Conservation (phyloP, 2,329 filamentous ascomycete genomes). For the Capronia americana region DNA sequence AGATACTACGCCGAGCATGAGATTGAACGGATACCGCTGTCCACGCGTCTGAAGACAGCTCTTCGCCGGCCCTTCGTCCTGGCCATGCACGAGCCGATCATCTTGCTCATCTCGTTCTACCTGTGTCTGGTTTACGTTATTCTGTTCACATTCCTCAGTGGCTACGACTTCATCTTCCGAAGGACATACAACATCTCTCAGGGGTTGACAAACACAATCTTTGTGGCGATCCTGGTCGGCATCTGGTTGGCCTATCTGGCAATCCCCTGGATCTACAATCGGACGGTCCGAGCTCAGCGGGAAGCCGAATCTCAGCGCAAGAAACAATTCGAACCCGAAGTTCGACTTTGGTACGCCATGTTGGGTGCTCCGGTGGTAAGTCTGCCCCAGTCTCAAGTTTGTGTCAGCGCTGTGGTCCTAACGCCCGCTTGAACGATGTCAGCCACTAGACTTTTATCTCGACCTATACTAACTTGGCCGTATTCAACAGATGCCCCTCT, state of each 20-base stretch:
- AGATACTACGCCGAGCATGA: slow-evolving; percentile 58
- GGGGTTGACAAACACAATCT: slow-evolving; percentile 56
- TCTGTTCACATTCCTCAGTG: slow-evolving; percentile 51
- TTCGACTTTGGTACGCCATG: slow-evolving; percentile 61
- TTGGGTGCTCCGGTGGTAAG: slow-evolving; percentile 51
- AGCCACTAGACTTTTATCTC: no score
- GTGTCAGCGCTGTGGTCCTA: no score
- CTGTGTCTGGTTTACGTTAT: slow-evolving; percentile 44
- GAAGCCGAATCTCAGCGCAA: slow-evolving; percentile 50
- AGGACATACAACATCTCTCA: slow-evolving; percentile 56
- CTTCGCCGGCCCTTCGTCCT: slow-evolving; percentile 57
- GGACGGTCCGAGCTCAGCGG: slow-evolving; percentile 52
- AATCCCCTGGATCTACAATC: slow-evolving; percentile 55
- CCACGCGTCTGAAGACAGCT: slow-evolving; percentile 49
- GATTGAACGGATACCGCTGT: slow-evolving; percentile 50
- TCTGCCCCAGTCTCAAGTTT: neutral
- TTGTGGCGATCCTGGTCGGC: slow-evolving; percentile 55
- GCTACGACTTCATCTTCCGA: slow-evolving; percentile 58
- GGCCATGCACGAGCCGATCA: slow-evolving; percentile 52
- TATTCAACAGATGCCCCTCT: slow-evolving; percentile 53
- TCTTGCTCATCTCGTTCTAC: slow-evolving; percentile 42
- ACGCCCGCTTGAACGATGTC: no score
- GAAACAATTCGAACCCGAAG: slow-evolving; percentile 56
- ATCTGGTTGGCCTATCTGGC: slow-evolving; percentile 47
- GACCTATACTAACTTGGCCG: neutral